Base-by-base conservation (phyloP, 305 asterid genomes). In the Coffea humblotiana region DNA sequence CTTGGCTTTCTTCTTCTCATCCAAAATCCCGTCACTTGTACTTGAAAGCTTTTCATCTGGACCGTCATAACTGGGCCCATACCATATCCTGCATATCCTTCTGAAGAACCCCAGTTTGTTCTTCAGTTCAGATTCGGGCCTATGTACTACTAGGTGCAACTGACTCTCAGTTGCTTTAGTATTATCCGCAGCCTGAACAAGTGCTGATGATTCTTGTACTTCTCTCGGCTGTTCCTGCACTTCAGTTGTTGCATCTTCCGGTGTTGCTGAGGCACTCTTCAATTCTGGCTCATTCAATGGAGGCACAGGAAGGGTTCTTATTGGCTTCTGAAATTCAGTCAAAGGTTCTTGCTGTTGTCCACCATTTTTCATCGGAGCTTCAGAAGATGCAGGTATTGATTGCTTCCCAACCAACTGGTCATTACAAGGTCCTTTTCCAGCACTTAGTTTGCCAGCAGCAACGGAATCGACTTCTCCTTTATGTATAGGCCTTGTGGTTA, bases 51-150 rank as follows among this genome's bases (percentile, higher is more conserved):
- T 83, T 77, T 77, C 83, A 75, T 51, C 78, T 43, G 79, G 75
- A 75, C 66, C 72, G 69, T 43, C 64, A 52, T 87, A 88, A 73
- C 80, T 82, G 78, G 84, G 83, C 71, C 91, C 87, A 82, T 89
- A 91, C 94, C 82, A 86, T 85, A 78, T 88, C 84, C 80, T 84
- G 96, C 89, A 84, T 54, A 86, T 81, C 86, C 84, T 86, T 82
- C 82, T 81, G 56, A 90, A 82, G 80, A 90, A 77, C 63, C 96
- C 94, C 45, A 64, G 69, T 84, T 84, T 88, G 32, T 29, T 29
- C 32, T 29, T 29, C 32, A 29, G 32, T 29, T 29, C 32, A 76
- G 89, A 70, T 82, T 70, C 77, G 71, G 92, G 81, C 69, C 67
- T 79, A 49, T 16, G 84, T 70, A 83, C 84, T 60, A 68, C 77